Conservation (phyloP, 306 rosid species). For the Mimosa pudica region DNA sequence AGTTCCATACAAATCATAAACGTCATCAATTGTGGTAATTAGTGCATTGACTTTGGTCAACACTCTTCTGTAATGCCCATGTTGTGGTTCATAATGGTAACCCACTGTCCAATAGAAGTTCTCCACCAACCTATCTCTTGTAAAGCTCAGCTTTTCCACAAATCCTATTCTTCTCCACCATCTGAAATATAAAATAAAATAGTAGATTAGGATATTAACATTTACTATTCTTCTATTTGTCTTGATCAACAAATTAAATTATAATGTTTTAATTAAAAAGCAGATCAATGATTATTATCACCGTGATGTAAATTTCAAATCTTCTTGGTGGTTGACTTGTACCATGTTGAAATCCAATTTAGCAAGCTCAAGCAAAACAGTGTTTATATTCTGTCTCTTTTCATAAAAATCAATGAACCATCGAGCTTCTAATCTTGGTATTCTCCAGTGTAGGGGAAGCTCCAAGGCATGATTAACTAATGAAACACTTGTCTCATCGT, state of each 20-base stretch:
- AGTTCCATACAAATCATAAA: neutral
- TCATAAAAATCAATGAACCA: neutral
- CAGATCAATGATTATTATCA: neutral
- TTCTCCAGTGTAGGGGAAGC: neutral
- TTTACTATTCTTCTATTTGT: neutral
- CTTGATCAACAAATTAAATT: too few relatives aligned
- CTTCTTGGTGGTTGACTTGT: neutral
- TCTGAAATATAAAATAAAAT: neutral
- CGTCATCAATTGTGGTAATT: neutral
- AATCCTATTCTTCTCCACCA: constrained; percentile 2
- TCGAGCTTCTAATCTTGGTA: neutral
- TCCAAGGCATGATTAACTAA: neutral
- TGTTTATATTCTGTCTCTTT: neutral
- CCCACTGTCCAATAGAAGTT: constrained; percentile 1
- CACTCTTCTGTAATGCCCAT: neutral
- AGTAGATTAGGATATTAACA: neutral
- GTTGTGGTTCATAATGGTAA: neutral
- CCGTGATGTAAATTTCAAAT: neutral
- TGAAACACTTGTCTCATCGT: neutral
- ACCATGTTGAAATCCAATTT: neutral
- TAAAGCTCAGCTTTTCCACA: neutral
- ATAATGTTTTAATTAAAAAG: too few relatives aligned
- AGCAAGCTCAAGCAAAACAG: neutral
- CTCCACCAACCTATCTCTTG: constrained; percentile 3
- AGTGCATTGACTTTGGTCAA: neutral